Evolutionary conservation across 805 yeast species (phyloP), one percentile per base, ranked within the genome.

Genomic region (Lachancea quebecensis): DNA sequence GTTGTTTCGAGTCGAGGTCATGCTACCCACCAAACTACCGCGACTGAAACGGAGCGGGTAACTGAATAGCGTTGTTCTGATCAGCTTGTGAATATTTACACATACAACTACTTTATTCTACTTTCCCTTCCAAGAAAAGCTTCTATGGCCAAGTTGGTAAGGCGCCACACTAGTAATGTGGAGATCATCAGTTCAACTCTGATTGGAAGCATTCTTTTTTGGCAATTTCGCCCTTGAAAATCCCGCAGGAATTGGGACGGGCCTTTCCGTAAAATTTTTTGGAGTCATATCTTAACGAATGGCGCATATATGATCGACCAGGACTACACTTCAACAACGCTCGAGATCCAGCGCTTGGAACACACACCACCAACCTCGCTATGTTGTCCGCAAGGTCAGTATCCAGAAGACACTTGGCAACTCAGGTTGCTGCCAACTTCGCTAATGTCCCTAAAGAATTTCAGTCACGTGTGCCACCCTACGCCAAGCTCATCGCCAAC

Each of bases 141-240:
- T 74, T 72, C 69, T 73, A 73, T 73, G 78, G 78, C 78, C 78
- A 73, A 74, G 77, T 71, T 78, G 86, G 86, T 81, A 79, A 82
- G 84, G 87, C 86, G 86, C 79, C 80, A 81, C 86, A 81, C 86
- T 81, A 79, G 86, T 81, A 81, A 81, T 81, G 86, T 81, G 79
- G 80, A 79, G 85, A 81, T 80, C 86, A 79, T 81, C 82, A 77
- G 83, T 78, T 78, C 83, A 73, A 78, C 69, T 78, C 82, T 77
- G 82, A 78, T 75, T 77, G 77, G 78, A 72, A 79, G 81, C 81
- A 76, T 37, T 49, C 54, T 58, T 60, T 64, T 62, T 62, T 33
- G 10, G 15, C 12, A 14, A 30, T 8, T 14, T 8, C 33, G 12
- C 12, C 18, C 12, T 17, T 15, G 15, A 14, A 9, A 30, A 17